These are phyloP conservation scores for Peterozyma toletana DNA, from an alignment of 805 yeast genomes.

Conservation along the genomic window DNA sequence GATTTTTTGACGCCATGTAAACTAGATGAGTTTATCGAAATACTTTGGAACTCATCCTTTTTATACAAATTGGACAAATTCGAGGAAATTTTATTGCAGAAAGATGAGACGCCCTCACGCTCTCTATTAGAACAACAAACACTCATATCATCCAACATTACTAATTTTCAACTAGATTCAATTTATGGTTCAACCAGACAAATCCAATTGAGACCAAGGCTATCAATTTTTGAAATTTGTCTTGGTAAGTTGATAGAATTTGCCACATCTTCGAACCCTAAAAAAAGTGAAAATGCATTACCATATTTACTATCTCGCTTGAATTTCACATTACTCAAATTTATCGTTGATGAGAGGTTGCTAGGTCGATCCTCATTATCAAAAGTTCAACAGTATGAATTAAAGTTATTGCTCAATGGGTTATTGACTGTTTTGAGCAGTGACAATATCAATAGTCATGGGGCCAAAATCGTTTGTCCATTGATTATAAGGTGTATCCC, in stretches of 20 bases:
- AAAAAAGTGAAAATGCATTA: slow-evolving; percentile 16
- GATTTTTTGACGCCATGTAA: slow-evolving; percentile 19
- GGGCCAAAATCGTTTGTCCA: slow-evolving; percentile 10
- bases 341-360: slow-evolving; percentile 54
- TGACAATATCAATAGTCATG: too few relatives aligned
- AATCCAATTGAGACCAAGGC: slow-evolving; percentile 25
- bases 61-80: slow-evolving; percentile 50
- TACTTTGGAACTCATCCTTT: slow-evolving; percentile 54
- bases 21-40: slow-evolving; percentile 35
- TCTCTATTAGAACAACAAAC: slow-evolving; percentile 18
- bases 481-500: slow-evolving; percentile 16
- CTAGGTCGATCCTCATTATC: slow-evolving; percentile 61
- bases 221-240: slow-evolving; percentile 46
- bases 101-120: slow-evolving; percentile 7
- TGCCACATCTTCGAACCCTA: slow-evolving; percentile 17
- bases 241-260: slow-evolving; percentile 43
- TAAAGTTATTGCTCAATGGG: slow-evolving; percentile 40
- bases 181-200: too few relatives aligned
- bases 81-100: slow-evolving; percentile 24
- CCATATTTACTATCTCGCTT: slow-evolving; percentile 51
- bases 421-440: background rate
- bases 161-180: too few relatives aligned
- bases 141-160: too few relatives aligned
- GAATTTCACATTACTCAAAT: slow-evolving; percentile 55
- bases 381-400: slow-evolving; percentile 55